These are phyloP conservation scores for Begonia masoniana DNA, from an alignment of 306 rosid species.

Conservation along the genomic window DNA sequence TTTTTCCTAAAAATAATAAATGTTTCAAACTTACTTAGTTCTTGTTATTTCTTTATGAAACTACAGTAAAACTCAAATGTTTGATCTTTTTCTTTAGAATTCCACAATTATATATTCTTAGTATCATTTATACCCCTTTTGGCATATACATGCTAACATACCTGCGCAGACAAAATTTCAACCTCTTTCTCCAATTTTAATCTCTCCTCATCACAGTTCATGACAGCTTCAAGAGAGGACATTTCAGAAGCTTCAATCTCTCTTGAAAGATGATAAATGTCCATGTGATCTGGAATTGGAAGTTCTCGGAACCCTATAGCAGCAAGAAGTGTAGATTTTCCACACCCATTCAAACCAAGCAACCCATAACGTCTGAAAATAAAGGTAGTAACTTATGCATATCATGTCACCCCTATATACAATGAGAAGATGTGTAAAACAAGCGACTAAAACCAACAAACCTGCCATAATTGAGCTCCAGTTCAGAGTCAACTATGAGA, in stretches of 20 bases:
- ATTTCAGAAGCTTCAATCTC: conserved; percentile 98
- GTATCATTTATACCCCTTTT: too few species aligned
- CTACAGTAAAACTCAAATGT: too few species aligned
- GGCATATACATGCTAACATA: conserved; percentile 9
- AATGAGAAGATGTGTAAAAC: not conserved
- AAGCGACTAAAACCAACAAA: conserved; percentile 15
- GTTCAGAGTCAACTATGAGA: conserved; percentile 77
- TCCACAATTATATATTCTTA: too few species aligned
- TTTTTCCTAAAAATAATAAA: too few species aligned
- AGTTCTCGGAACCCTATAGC: conserved; percentile 85
- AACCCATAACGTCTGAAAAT: conserved; percentile 73
- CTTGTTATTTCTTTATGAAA: too few species aligned
- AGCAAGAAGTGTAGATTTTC: conserved; percentile 82
- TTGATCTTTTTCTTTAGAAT: too few species aligned
- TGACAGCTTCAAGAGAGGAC: conserved; percentile 86
- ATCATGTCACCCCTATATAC: not conserved
- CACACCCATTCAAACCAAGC: conserved; percentile 98
- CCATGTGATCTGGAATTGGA: conserved; percentile 96
- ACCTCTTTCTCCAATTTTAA: conserved; percentile 78
- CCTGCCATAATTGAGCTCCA: conserved; percentile 99
- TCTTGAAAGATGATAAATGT: conserved; percentile 71
- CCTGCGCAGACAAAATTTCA: conserved; percentile 71
- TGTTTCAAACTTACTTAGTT: too few species aligned
- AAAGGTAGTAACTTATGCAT: not conserved
- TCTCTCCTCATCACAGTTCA: conserved; percentile 94